These are phyloP conservation scores for Sugiyamaella chiloensis DNA, from an alignment of 805 yeast species.

Conservation along the genomic window DNA sequence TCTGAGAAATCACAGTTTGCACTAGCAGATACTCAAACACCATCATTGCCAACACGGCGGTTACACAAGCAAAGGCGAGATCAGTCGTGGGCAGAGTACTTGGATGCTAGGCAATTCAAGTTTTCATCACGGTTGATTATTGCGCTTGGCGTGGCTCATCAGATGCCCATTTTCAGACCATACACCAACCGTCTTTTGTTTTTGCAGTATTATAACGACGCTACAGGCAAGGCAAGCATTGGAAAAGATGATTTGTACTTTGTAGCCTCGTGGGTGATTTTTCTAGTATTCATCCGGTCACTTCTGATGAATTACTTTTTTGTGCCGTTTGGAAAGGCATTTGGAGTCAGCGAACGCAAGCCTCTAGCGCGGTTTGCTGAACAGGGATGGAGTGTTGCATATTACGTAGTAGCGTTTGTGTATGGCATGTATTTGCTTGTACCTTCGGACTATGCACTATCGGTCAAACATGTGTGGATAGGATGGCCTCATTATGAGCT, in stretches of 20 bases:
- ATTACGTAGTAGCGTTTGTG: constrained; percentile 53
- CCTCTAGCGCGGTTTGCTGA: constrained; percentile 72
- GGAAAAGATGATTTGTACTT: constrained; percentile 30
- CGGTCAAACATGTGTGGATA: constrained; percentile 55
- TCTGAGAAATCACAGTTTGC: not conserved
- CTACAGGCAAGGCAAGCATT: constrained; percentile 19
- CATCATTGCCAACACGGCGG: not conserved
- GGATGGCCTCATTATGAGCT: constrained; percentile 75
- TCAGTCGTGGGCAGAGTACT: constrained; percentile 20
- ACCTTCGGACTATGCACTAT: constrained; percentile 55
- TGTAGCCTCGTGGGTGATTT: constrained; percentile 53
- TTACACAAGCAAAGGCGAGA: not conserved
- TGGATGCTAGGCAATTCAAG: constrained; percentile 28
- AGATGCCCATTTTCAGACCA: constrained; percentile 30
- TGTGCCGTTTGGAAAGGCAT: constrained; percentile 49
- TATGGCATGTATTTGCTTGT: constrained; percentile 58
- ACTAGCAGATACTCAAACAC: not conserved
- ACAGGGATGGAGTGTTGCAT: constrained; percentile 74
- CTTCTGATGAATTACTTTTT: constrained; percentile 56
- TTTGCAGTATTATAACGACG: constrained; percentile 39
- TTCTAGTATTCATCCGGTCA: constrained; percentile 56
- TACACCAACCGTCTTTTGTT: constrained; percentile 39
- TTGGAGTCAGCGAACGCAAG: constrained; percentile 46
- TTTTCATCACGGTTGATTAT: constrained; percentile 28
- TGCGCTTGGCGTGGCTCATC: constrained; percentile 26